Evolutionary conservation across 768 basidiomycete genomes (phyloP).

Genomic region (Leccinum truebloodii): DNA sequence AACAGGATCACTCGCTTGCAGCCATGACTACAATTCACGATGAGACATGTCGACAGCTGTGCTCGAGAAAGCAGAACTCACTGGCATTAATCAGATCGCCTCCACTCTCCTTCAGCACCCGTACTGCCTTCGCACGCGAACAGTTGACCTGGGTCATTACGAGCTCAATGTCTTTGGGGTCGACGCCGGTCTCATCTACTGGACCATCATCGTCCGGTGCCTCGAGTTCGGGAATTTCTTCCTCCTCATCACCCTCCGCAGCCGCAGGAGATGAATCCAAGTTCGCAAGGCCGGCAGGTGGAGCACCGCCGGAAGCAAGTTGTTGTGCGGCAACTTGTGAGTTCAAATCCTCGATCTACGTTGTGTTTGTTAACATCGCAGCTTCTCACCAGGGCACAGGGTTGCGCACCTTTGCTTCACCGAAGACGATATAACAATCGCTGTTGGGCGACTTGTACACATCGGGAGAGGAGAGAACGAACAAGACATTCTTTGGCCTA

Average conservation of each 20-base stretch:
- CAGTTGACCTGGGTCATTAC: conserved; percentile 90
- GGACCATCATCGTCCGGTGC: conserved; percentile 78
- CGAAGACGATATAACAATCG: conserved; percentile 99
- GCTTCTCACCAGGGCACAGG: conserved; percentile 9
- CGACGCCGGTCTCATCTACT: conserved; percentile 85
- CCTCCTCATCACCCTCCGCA: conserved; percentile 60
- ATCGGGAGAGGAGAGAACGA: conserved; percentile 91
- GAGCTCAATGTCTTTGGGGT: conserved; percentile 92
- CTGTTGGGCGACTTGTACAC: conserved; percentile 98
- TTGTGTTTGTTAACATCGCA: background rate
- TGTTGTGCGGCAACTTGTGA: conserved; percentile 81
- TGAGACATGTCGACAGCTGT: conserved; percentile 13
- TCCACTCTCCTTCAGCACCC: conserved; percentile 85
- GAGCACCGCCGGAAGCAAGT: conserved; percentile 54
- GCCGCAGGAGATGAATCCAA: conserved; percentile 54
- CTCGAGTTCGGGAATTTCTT: conserved; percentile 84
- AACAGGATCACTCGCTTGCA: conserved; percentile 72
- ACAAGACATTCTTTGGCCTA: conserved; percentile 94
- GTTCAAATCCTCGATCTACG: conserved; percentile 85
- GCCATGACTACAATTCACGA: conserved; percentile 72
- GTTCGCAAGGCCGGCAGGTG: conserved; percentile 41
- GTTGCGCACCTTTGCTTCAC: conserved; percentile 81
- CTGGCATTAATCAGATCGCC: conserved; percentile 97
- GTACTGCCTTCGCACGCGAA: conserved; percentile 88
- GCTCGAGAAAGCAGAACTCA: conserved; percentile 45